phyloP scores from a whole-genome alignment of 2,329 filamentous ascomycete species.

The Dothidotthia symphoricarpi region DNA sequence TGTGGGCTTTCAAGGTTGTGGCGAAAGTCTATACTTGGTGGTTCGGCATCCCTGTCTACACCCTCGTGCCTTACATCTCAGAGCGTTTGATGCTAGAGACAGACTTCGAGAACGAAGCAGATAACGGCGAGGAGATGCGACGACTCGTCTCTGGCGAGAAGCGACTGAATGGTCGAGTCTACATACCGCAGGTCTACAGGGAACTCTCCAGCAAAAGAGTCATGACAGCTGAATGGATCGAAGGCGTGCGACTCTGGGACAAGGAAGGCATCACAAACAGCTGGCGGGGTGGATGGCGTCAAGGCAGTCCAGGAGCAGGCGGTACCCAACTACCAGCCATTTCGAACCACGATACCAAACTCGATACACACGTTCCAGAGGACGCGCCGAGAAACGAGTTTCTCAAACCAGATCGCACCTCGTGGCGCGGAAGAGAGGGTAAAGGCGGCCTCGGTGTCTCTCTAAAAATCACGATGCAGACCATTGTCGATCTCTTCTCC shows the following conservation, averaged over 20 bases:
- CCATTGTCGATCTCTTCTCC: conserved; percentile 94
- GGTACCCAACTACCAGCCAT: conserved; percentile 59
- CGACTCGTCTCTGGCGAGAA: conserved; percentile 72
- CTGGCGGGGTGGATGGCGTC: conserved; percentile 75
- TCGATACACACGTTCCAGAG: conserved; percentile 29
- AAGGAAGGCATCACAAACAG: conserved; percentile 73
- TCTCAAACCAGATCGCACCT: conserved; percentile 75
- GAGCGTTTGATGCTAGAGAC: conserved; percentile 92
- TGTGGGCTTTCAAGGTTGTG: conserved; percentile 93
- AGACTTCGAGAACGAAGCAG: conserved; percentile 88
- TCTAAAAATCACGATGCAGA: conserved; percentile 87
- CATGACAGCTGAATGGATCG: conserved; percentile 96
- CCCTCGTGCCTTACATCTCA: conserved; percentile 85
- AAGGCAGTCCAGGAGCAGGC: conserved; percentile 74
- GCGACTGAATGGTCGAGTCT: conserved; percentile 74
- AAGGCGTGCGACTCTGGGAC: conserved; percentile 90
- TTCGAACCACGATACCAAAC: conserved; percentile 33
- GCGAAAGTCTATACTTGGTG: conserved; percentile 77
- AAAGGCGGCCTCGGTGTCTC: conserved; percentile 81
- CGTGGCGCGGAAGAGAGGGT: conserved; percentile 71
- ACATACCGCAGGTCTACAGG: conserved; percentile 80
- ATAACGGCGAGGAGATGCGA: conserved; percentile 84
- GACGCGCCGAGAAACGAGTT: conserved; percentile 50
- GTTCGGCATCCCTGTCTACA: conserved; percentile 93
- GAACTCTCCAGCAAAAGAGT: conserved; percentile 81